Conservation (phyloP, 1,284 basidiomycete genomes). For the Phaffia rhodozyma region DNA sequence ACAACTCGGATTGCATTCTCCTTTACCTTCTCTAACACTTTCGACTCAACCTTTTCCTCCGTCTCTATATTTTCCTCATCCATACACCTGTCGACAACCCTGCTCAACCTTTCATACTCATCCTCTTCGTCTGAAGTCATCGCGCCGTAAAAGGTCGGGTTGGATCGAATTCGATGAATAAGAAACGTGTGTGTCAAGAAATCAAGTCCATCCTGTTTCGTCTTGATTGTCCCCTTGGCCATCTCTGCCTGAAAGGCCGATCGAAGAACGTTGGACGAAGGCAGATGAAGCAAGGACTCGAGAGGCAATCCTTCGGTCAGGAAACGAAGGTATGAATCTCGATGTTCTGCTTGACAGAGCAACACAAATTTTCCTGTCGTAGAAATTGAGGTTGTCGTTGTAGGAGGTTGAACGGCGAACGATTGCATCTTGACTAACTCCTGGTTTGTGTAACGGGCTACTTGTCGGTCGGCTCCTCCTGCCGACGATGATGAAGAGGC, state of each 20-base stretch:
- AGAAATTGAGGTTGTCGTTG: conserved; percentile 22
- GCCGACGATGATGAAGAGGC: conserved; percentile 2
- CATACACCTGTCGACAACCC: conserved; percentile 10
- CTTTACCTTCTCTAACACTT: conserved; percentile 1
- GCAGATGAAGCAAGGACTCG: conserved; percentile 57
- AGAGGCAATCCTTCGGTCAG: conserved; percentile 76
- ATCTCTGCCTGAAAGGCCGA: conserved; percentile 24
- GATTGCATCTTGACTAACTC: conserved; percentile 89
- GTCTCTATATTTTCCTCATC: background rate
- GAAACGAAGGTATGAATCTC: conserved; percentile 66
- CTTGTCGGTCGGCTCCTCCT: conserved; percentile 44
- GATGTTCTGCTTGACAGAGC: conserved; percentile 73
- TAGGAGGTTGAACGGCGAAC: conserved; percentile 50
- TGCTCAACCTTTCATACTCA: background rate
- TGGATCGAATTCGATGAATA: conserved; percentile 54
- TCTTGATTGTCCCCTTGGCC: conserved; percentile 37
- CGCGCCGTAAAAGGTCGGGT: conserved; percentile 70
- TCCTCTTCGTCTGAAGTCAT: background rate
- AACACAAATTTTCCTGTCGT: conserved; percentile 58
- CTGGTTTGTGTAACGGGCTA: conserved; percentile 64
- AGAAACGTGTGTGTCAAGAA: conserved; percentile 71
- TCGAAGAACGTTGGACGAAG: conserved; percentile 18
- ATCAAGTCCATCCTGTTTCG: conserved; percentile 62
- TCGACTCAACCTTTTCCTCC: background rate
- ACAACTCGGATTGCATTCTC: conserved; percentile 1